Conservation (phyloP, 768 basidiomycete species). For the Postia placenta region DNA sequence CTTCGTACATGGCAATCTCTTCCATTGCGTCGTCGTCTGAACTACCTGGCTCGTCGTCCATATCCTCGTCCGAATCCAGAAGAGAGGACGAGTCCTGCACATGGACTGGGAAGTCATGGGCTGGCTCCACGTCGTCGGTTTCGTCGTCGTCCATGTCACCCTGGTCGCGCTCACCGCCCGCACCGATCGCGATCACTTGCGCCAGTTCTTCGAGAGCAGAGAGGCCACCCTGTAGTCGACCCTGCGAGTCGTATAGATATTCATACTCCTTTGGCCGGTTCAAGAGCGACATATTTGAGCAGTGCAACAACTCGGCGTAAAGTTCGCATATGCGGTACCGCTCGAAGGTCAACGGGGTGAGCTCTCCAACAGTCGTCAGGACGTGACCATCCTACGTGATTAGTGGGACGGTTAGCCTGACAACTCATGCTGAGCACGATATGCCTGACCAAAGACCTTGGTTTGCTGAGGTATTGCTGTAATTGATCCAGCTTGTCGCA, state of each 20-base stretch:
- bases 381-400: conserved; percentile 55
- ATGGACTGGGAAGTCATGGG: conserved; percentile 63
- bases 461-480: conserved; percentile 61
- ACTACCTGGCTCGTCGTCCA: conserved; percentile 69
- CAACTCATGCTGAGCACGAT: neutral
- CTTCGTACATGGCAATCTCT: conserved; percentile 74
- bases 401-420: neutral
- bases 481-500: conserved; percentile 63
- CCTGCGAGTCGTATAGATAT: conserved; percentile 73
- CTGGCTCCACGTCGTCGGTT: conserved; percentile 58
- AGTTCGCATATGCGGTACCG: conserved; percentile 95
- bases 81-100: conserved; percentile 44
- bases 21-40: conserved; percentile 81
- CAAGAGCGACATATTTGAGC: conserved; percentile 95
- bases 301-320: conserved; percentile 94
- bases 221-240: conserved; percentile 84
- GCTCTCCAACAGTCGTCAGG: conserved; percentile 65
- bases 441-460: conserved; percentile 68
- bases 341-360: conserved; percentile 85
- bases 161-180: conserved; percentile 45
- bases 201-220: conserved; percentile 82
- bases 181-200: conserved; percentile 67
- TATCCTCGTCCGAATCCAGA: conserved; percentile 70
- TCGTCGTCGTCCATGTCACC: conserved; percentile 54
- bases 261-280: conserved; percentile 72